Conservation (phyloP, 176 grass and related monocot species). For the Zea mays region DNA sequence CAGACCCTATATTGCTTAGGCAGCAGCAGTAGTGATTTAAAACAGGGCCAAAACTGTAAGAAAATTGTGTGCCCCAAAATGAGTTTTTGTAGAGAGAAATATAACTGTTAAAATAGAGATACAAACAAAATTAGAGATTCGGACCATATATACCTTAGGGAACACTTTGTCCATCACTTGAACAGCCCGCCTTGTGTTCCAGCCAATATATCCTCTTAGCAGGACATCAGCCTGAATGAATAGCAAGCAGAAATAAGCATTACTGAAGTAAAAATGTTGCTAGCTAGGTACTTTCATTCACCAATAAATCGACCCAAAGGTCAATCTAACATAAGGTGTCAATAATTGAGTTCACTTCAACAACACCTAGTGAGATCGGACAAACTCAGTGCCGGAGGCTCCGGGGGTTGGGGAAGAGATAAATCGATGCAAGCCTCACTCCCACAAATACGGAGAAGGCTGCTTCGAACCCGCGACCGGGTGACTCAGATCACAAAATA, state of each 20-base stretch:
- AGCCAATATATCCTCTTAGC: constrained; percentile 75
- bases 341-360: background rate
- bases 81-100: background rate
- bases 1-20: background rate
- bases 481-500: background rate
- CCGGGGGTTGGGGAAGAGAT: too few relatives aligned
- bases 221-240: constrained; percentile 75
- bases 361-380: too few relatives aligned
- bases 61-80: background rate
- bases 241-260: constrained; percentile 16
- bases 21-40: background rate
- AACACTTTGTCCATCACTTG: constrained; percentile 82
- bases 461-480: too few relatives aligned
- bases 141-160: constrained; percentile 62
- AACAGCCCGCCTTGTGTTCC: constrained; percentile 88
- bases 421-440: too few relatives aligned
- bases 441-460: too few relatives aligned
- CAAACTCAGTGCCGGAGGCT: too few relatives aligned
- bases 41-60: background rate
- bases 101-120: background rate
- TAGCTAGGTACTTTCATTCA: background rate
- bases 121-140: background rate
- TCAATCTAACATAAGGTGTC: background rate
- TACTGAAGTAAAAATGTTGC: background rate
- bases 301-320: background rate